phyloP scores from a whole-genome alignment of 805 yeast species.

The Tanozyma kutaoensis region DNA sequence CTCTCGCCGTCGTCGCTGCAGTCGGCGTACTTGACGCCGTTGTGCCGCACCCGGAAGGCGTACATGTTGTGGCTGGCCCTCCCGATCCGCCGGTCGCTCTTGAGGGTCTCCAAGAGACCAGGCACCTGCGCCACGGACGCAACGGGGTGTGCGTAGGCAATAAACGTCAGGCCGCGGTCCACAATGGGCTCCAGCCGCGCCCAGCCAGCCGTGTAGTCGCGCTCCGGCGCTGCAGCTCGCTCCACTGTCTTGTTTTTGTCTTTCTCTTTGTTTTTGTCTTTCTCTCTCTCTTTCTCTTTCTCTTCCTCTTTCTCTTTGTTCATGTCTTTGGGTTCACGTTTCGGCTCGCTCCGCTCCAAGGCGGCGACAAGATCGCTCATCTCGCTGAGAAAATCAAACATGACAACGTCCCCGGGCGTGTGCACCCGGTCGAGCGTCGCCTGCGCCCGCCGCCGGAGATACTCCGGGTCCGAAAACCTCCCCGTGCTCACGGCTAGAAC shows the following conservation, averaged over 20 bases:
- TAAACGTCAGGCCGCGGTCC: constrained; percentile 78
- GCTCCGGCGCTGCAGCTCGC: background rate
- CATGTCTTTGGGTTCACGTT: background rate
- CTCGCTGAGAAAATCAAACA: constrained; percentile 68
- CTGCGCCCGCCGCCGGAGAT: constrained; percentile 32
- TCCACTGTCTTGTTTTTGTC: background rate
- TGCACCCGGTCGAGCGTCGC: constrained; percentile 29
- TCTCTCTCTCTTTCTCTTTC: constrained; percentile 9
- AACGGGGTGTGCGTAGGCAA: constrained; percentile 60
- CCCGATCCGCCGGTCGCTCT: constrained; percentile 51
- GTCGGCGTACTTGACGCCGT: constrained; percentile 57
- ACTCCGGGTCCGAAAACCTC: constrained; percentile 26
- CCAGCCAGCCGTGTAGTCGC: constrained; percentile 5
- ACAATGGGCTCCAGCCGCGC: constrained; percentile 26
- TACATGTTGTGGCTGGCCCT: constrained; percentile 72
- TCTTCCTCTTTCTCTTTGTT: constrained; percentile 2
- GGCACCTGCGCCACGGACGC: constrained; percentile 57
- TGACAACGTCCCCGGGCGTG: constrained; percentile 53
- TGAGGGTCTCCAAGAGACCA: constrained; percentile 34
- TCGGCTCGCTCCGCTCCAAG: background rate
- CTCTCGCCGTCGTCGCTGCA: constrained; percentile 97
- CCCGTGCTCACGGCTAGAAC: constrained; percentile 40
- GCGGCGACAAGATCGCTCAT: constrained; percentile 33
- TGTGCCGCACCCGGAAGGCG: constrained; percentile 64
- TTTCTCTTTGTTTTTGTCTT: background rate